A percentile compares a stretch with the other conserved stretches of the same genome.
Evolutionary conservation across 306 rosid species (phyloP).

Genomic region (Elaeagnus macrophylla): DNA sequence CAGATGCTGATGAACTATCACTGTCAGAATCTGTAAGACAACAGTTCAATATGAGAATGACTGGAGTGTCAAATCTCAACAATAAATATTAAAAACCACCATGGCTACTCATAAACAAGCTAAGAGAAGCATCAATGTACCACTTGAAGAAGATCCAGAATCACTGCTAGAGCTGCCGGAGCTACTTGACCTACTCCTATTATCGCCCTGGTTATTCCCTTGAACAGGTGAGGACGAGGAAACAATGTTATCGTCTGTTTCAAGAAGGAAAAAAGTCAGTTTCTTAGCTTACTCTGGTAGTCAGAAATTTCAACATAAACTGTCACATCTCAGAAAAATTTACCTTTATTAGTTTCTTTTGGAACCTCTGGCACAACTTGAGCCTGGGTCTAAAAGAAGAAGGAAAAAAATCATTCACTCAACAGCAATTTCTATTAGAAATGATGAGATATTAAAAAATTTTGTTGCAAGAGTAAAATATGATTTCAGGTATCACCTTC

Average conservation of each 20-base stretch:
- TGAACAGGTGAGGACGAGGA: slow-evolving; percentile 44
- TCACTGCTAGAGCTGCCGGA: slow-evolving; percentile 94
- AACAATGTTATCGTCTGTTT: slow-evolving; percentile 45
- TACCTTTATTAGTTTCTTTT: slow-evolving; percentile 53
- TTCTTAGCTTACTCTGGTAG: slow-evolving; percentile 6
- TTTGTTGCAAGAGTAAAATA: background rate
- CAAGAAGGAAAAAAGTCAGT: slow-evolving; percentile 5
- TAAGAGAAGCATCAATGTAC: slow-evolving; percentile 33
- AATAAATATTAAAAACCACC: background rate
- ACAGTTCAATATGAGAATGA: slow-evolving; percentile 2
- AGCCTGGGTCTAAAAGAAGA: slow-evolving; percentile 30
- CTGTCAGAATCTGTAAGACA: slow-evolving; percentile 78
- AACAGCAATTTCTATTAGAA: slow-evolving; percentile 4
- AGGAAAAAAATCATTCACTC: slow-evolving; percentile 4
- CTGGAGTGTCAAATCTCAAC: background rate
- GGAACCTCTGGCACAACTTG: slow-evolving; percentile 32
- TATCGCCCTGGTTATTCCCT: slow-evolving; percentile 45
- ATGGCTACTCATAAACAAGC: background rate
- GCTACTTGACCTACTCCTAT: slow-evolving; percentile 88
- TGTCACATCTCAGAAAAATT: slow-evolving; percentile 5
- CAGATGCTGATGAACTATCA: slow-evolving; percentile 90
- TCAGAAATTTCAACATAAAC: slow-evolving; percentile 10
- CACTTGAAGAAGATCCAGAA: slow-evolving; percentile 94
- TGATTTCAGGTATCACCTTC: slow-evolving; percentile 32
- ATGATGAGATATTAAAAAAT: background rate